Base-by-base conservation (phyloP, 2,329 filamentous ascomycete genomes). In the Aspergillus thermomutatus region DNA sequence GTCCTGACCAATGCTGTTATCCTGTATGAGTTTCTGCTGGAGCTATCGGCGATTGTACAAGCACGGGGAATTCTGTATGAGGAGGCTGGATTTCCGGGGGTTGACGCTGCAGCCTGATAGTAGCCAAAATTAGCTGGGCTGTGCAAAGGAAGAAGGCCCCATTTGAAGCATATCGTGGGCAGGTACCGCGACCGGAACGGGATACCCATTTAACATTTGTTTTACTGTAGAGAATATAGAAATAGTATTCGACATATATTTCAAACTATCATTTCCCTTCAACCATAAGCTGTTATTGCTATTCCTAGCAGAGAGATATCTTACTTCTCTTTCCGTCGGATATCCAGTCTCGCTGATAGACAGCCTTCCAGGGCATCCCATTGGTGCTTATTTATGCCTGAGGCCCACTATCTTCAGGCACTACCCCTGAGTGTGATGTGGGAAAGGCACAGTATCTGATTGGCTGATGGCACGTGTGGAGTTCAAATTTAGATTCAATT, bases 1-100 rank as follows among this genome's bases (percentile, higher is more conserved):
- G 79, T 93, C 10, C 77, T 94, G 60, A 93, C 90, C 5, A 94
- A 93, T 70, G 84, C 89, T 43, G 84, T 93, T 56, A 83, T 93
- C 51, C 78, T 92, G 56, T 90, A 94, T 71, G 88, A 89, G 37
- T 94, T 94, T 69, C 74, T 93, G 50, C 80, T 93, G 50, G 90
- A 94, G 72, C 73, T 93, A 55, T 86, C 89, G 1, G 88, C 88
- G 26, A 73, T 92, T 64, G 80, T 92, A 57, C 89, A 93, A 71
- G 87, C 89, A 37, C 80, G 90, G 54, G 88, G 87, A 25, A 87
- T 86, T 11, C 72, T 92, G 49, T 92, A 93, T 73, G 87, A 88
- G 53, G 90, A 93, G 71, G 86, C 91, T 26, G 83, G 82, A 41
- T 91, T 88, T 72, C 56, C 58, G 34, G 54, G 48, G 7, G 41